Conservation (phyloP, 2,329 filamentous ascomycete species). For the Penicillium sp. region DNA sequence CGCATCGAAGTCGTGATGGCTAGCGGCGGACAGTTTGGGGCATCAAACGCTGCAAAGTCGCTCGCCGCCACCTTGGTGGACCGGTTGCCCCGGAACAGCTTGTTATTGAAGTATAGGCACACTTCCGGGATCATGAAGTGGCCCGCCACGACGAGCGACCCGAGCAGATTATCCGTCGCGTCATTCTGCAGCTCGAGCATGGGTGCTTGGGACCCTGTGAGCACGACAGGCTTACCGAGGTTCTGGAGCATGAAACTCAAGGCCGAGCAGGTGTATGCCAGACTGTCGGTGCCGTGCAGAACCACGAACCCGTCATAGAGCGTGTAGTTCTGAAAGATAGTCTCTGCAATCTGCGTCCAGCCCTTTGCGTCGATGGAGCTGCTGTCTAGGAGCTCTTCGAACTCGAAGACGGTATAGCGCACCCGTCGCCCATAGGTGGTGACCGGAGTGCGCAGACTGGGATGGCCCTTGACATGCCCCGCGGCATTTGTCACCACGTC, state of each 20-base stretch:
- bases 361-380: constrained; percentile 81
- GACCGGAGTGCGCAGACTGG: constrained; percentile 70
- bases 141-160: constrained; percentile 81
- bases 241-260: constrained; percentile 91
- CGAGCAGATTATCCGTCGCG: constrained; percentile 83
- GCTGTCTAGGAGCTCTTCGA: constrained; percentile 77
- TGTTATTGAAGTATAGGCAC: constrained; percentile 89
- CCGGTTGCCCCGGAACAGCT: constrained; percentile 80
- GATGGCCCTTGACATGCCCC: constrained; percentile 50
- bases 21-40: constrained; percentile 77
- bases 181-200: constrained; percentile 90
- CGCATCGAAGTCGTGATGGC: constrained; percentile 75
- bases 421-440: constrained; percentile 77
- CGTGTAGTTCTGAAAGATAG: constrained; percentile 79
- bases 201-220: constrained; percentile 76
- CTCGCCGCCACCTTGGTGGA: constrained; percentile 83
- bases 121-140: constrained; percentile 93
- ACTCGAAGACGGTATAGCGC: constrained; percentile 79
- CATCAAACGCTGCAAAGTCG: constrained; percentile 80
- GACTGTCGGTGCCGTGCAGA: constrained; percentile 82
- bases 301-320: constrained; percentile 88
- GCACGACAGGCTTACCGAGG: constrained; percentile 81
- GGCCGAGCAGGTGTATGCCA: constrained; percentile 84
- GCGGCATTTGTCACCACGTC: constrained; percentile 52
- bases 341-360: constrained; percentile 76